Conservation (phyloP, 768 basidiomycete species). For the Xerocomus brunneocitrinus region DNA sequence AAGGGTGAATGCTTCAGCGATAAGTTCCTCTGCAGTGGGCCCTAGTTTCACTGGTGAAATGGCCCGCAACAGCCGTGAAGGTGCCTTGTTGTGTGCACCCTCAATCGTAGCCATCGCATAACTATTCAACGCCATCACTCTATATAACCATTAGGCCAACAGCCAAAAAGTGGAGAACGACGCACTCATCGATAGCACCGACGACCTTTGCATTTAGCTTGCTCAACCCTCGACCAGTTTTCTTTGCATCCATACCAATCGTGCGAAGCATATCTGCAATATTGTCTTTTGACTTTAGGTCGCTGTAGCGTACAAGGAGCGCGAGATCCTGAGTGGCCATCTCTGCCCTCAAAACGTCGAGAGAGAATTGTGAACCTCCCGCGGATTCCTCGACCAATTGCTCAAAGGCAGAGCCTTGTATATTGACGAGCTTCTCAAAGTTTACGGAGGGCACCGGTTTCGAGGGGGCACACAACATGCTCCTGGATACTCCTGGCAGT, state of each 20-base stretch:
- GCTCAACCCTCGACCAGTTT: slow-evolving; percentile 54
- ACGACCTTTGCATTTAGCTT: slow-evolving; percentile 62
- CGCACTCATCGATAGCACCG: slow-evolving; percentile 71
- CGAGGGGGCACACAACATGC: slow-evolving; percentile 37
- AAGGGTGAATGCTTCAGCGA: slow-evolving; percentile 51
- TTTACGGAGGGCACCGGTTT: slow-evolving; percentile 39
- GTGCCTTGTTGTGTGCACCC: slow-evolving; percentile 26
- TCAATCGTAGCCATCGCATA: slow-evolving; percentile 61
- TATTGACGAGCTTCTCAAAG: slow-evolving; percentile 55
- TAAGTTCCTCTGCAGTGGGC: slow-evolving; percentile 39
- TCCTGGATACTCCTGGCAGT: slow-evolving; percentile 53
- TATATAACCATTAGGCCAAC: slow-evolving; percentile 24
- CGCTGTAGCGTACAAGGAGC: slow-evolving; percentile 57
- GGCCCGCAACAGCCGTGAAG: slow-evolving; percentile 29
- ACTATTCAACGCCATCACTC: slow-evolving; percentile 71
- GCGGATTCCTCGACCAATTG: slow-evolving; percentile 56
- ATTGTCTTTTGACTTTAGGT: slow-evolving; percentile 54
- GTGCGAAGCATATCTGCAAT: slow-evolving; percentile 47
- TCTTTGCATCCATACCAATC: slow-evolving; percentile 61
- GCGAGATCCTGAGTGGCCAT: slow-evolving; percentile 71
- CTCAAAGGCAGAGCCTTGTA: slow-evolving; percentile 60
- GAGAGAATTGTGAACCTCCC: slow-evolving; percentile 54
- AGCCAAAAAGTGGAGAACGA: not conserved
- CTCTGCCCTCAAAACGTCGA: slow-evolving; percentile 72
- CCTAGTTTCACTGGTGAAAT: slow-evolving; percentile 38